Percentiles rank a stretch among this genome's conserved stretches.
Conservation (phyloP, 805 yeast species). For the Pichia cephalocereana region DNA sequence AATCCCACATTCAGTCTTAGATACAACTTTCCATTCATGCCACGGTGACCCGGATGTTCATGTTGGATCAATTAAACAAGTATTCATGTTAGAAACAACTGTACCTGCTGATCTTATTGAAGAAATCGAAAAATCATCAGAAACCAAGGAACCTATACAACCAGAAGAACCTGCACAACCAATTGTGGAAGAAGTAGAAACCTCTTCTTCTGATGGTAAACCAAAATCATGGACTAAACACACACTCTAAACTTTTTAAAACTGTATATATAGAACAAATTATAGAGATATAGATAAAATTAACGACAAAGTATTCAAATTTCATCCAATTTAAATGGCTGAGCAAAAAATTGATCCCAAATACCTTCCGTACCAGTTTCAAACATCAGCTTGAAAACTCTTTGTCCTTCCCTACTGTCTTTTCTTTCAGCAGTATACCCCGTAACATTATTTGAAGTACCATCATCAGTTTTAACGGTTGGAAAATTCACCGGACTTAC, state of each 20-base stretch:
- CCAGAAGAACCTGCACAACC: neutral
- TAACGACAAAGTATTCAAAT: neutral
- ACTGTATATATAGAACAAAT: neutral
- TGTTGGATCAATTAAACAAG: constrained; percentile 10
- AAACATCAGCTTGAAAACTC: constrained; percentile 50
- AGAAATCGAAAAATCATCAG: neutral
- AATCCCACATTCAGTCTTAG: constrained; percentile 9
- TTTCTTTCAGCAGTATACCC: neutral
- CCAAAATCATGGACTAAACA: constrained; percentile 7
- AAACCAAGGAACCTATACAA: neutral
- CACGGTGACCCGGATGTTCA: constrained; percentile 12
- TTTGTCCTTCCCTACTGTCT: constrained; percentile 38
- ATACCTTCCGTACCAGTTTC: constrained; percentile 58
- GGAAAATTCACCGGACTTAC: too few species aligned
- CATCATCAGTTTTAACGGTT: too few species aligned
- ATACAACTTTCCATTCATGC: constrained; percentile 10
- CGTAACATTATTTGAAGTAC: neutral
- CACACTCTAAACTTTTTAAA: neutral
- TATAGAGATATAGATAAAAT: neutral
- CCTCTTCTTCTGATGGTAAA: neutral
- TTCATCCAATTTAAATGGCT: constrained; percentile 15
- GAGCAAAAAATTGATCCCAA: constrained; percentile 56
- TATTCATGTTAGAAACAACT: neutral
- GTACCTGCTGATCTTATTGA: neutral
- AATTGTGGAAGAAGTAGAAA: neutral